Percentiles rank a stretch among this genome's conserved stretches.
These are phyloP conservation scores for Prunus mira DNA, from an alignment of 306 rosid genomes.

Conservation along the genomic window DNA sequence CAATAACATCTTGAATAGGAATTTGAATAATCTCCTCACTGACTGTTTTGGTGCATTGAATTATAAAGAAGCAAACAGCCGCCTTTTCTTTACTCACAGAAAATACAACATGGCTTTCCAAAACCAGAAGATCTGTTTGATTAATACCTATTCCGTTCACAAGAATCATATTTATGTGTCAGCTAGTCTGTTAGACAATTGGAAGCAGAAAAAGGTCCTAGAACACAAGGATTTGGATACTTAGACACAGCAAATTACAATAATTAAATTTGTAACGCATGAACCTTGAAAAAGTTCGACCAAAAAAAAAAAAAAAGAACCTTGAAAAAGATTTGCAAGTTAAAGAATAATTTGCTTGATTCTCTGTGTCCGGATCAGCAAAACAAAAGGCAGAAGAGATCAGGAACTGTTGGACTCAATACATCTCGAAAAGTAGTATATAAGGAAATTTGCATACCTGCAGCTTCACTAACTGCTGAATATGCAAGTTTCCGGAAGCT, in stretches of 20 bases:
- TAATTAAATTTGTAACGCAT: neutral
- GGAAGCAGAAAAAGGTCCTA: conserved; percentile 10
- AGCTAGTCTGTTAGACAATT: conserved; percentile 4
- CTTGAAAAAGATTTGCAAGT: neutral
- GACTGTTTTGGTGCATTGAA: conserved; percentile 44
- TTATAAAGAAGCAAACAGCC: conserved; percentile 58
- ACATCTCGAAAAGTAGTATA: neutral
- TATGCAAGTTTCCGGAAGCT: conserved; percentile 55
- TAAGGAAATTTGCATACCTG: conserved; percentile 45
- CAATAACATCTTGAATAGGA: conserved; percentile 53
- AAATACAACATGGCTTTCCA: conserved; percentile 61
- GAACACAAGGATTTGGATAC: neutral
- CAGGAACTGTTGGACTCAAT: neutral
- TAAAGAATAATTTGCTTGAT: neutral
- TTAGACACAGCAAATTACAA: neutral
- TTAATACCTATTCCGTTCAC: conserved; percentile 49
- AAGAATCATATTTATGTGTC: conserved; percentile 25
- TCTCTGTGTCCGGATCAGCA: neutral
- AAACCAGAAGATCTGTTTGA: conserved; percentile 39
- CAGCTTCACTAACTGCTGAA: conserved; percentile 65
- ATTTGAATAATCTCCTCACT: conserved; percentile 30
- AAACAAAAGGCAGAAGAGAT: neutral
- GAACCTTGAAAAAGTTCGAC: neutral
- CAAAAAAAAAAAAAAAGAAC: too few relatives aligned
- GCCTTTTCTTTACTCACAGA: conserved; percentile 64